Conservation (phyloP, 768 basidiomycete genomes). For the Chiua virens region DNA sequence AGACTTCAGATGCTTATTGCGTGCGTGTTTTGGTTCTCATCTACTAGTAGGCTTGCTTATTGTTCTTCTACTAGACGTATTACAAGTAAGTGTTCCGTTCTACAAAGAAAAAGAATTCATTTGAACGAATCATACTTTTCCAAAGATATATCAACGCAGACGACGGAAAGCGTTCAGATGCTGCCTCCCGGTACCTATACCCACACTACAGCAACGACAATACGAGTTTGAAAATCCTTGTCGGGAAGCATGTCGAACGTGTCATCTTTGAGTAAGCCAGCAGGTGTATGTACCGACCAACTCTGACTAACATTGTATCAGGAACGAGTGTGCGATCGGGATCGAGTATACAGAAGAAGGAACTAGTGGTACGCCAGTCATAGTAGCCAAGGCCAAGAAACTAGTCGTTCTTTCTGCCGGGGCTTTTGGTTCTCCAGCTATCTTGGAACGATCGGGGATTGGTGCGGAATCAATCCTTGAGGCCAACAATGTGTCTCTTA, state of each 20-base stretch:
- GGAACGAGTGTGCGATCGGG: constrained; percentile 36
- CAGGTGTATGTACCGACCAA: background rate
- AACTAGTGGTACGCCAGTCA: background rate
- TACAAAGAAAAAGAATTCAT: background rate
- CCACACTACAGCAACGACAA: constrained; percentile 23
- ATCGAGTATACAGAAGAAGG: constrained; percentile 35
- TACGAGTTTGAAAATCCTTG: constrained; percentile 32
- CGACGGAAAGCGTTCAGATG: constrained; percentile 34
- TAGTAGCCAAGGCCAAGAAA: constrained; percentile 30
- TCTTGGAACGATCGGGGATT: constrained; percentile 56
- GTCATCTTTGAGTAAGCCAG: constrained; percentile 37
- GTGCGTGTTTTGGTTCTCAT: constrained; percentile 7
- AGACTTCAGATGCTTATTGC: constrained; percentile 19
- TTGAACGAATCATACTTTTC: no score
- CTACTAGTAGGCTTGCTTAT: no score
- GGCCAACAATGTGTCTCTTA: constrained; percentile 24
- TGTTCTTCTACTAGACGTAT: constrained; percentile 7
- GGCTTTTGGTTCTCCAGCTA: constrained; percentile 43
- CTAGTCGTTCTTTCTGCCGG: constrained; percentile 43
- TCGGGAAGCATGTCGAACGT: constrained; percentile 35
- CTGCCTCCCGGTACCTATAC: constrained; percentile 39
- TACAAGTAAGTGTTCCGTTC: constrained; percentile 9
- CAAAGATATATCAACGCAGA: constrained; percentile 52
- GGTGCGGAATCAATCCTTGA: constrained; percentile 33
- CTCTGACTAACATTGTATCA: constrained; percentile 1